Conservation (phyloP, 106 monocot species). For the Apostasia ramifera region DNA sequence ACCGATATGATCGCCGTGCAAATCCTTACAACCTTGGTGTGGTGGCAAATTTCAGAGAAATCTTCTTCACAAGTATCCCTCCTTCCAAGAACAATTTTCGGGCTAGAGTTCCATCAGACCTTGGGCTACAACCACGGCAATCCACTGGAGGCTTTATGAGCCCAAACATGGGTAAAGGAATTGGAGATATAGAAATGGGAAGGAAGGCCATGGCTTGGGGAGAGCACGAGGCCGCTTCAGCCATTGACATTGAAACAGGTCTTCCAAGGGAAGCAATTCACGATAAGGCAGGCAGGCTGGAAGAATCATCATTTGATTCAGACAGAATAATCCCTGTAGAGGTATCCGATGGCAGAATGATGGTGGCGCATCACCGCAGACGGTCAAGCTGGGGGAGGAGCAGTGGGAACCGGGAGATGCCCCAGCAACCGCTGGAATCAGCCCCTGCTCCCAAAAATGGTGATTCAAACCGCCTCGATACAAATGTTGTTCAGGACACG, state of each 20-base stretch:
- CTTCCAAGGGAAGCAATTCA: slow-evolving; percentile 9
- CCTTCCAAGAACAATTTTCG: slow-evolving; percentile 71
- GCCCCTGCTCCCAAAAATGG: slow-evolving; percentile 6
- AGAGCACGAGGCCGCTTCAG: slow-evolving; percentile 11
- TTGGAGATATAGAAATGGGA: slow-evolving; percentile 46
- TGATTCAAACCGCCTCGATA: slow-evolving; percentile 14
- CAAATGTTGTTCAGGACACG: not conserved
- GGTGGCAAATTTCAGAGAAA: slow-evolving; percentile 56
- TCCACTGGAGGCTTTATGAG: slow-evolving; percentile 38
- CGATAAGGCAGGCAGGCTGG: slow-evolving; percentile 33
- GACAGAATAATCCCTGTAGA: slow-evolving; percentile 10
- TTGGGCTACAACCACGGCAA: slow-evolving; percentile 6
- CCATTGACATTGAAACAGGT: slow-evolving; percentile 30
- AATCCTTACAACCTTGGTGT: slow-evolving; percentile 77
- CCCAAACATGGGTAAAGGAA: slow-evolving; percentile 44
- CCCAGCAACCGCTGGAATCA: slow-evolving; percentile 11
- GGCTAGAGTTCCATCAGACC: slow-evolving; percentile 22
- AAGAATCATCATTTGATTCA: slow-evolving; percentile 20
- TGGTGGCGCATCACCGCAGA: slow-evolving; percentile 4
- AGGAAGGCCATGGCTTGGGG: slow-evolving; percentile 56
- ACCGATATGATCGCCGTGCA: slow-evolving; percentile 59
- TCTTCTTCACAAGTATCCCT: slow-evolving; percentile 53
- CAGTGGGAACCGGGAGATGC: slow-evolving; percentile 40
- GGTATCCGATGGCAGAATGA: slow-evolving; percentile 1
- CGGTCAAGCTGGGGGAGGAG: slow-evolving; percentile 22